These are phyloP conservation scores for Leccinum fuscescens DNA, from an alignment of 1,284 basidiomycete species.

Conservation along the genomic window DNA sequence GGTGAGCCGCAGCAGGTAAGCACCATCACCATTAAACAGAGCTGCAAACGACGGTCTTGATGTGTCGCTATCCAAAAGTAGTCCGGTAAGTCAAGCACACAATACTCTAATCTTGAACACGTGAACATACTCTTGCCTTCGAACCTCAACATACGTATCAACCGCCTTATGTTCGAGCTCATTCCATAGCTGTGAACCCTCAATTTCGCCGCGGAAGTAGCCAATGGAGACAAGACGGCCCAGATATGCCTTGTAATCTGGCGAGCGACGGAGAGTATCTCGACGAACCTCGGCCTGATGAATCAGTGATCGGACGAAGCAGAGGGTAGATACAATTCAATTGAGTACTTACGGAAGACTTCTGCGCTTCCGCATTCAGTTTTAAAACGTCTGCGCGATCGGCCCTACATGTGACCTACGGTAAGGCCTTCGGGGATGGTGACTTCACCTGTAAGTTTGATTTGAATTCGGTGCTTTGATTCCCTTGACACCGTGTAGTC, in stretches of 20 bases:
- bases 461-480: not conserved
- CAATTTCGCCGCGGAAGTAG: conserved; percentile 75
- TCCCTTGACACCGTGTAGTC: not conserved
- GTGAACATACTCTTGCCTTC: conserved; percentile 61
- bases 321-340: not conserved
- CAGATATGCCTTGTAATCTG: conserved; percentile 70
- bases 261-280: conserved; percentile 61
- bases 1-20: no score
- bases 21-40: conserved; percentile 48
- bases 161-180: conserved; percentile 69
- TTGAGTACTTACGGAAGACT: conserved; percentile 47
- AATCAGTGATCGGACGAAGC: not conserved
- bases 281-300: conserved; percentile 57
- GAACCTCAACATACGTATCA: conserved; percentile 60
- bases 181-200: conserved; percentile 77
- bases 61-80: conserved; percentile 43
- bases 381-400: conserved; percentile 38
- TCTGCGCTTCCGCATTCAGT: conserved; percentile 37
- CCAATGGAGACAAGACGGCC: conserved; percentile 57
- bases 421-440: no score
- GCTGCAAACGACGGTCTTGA: conserved; percentile 71
- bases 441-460: not conserved
- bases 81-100: conserved; percentile 3
- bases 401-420: not conserved
- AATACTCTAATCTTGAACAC: not conserved